Percentiles rank a stretch among this genome's conserved stretches.
Conservation (phyloP, 1,139 yeast species). For the Pichia sp. region DNA sequence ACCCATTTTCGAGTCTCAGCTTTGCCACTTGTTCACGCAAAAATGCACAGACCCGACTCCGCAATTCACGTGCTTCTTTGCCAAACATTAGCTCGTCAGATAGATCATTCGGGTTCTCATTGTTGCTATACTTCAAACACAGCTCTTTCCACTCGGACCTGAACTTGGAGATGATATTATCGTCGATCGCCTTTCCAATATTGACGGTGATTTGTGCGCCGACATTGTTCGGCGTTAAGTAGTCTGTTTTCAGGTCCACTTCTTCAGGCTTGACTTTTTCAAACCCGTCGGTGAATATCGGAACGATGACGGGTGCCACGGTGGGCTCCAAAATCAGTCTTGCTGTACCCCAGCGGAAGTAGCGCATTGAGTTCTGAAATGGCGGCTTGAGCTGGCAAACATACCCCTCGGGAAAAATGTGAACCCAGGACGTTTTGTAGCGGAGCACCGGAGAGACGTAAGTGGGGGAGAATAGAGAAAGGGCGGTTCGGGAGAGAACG, state of each 20-base stretch:
- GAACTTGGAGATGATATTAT: conserved; percentile 51
- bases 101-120: conserved; percentile 51
- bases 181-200: conserved; percentile 71
- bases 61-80: conserved; percentile 52
- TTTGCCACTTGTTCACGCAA: conserved; percentile 60
- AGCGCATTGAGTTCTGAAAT: conserved; percentile 77
- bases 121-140: conserved; percentile 47
- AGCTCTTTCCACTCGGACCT: conserved; percentile 66
- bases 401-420: conserved; percentile 92
- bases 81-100: conserved; percentile 62
- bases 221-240: conserved; percentile 48
- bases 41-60: conserved; percentile 68
- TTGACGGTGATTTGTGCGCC: conserved; percentile 67
- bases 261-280: conserved; percentile 86
- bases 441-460: conserved; percentile 49
- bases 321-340: conserved; percentile 79
- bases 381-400: conserved; percentile 85
- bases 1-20: conserved; percentile 51
- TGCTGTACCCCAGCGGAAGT: conserved; percentile 94
- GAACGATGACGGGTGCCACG: conserved; percentile 81
- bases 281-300: conserved; percentile 81
- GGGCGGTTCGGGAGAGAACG: conserved; percentile 35
- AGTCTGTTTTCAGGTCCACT: conserved; percentile 45
- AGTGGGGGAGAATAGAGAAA: conserved; percentile 27
- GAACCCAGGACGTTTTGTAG: conserved; percentile 79